Evolutionary conservation across 2,329 filamentous ascomycete genomes (phyloP).

Genomic region (Neophaeococcomyces mojaviensis): DNA sequence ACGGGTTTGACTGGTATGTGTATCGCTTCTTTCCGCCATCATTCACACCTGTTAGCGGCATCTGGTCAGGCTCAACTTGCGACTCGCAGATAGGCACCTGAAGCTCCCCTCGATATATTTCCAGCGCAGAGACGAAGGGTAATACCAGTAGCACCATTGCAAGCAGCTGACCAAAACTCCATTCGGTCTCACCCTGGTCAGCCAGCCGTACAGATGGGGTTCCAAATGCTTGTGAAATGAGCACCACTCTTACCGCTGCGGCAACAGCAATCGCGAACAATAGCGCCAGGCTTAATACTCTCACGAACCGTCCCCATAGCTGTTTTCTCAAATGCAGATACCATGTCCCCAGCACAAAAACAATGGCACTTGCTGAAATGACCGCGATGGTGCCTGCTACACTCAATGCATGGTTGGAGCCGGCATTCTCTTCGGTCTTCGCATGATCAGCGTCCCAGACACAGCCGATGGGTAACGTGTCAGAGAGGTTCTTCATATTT

Average conservation of each 20-base stretch:
- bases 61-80: background rate
- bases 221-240: slow-evolving; percentile 2
- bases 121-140: background rate
- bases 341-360: background rate
- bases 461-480: background rate
- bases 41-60: background rate
- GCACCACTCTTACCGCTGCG: background rate
- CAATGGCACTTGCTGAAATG: background rate
- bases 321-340: background rate
- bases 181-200: background rate
- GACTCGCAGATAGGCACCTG: background rate
- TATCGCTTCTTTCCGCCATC: no score
- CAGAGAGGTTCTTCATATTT: background rate
- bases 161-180: slow-evolving; percentile 1
- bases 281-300: background rate
- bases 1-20: no score
- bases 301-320: background rate
- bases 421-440: background rate
- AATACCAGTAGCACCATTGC: background rate
- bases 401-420: background rate
- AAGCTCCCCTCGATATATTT: background rate
- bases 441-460: background rate
- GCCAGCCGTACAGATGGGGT: background rate
- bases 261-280: background rate
- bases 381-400: slow-evolving; percentile 1